A percentile compares a stretch with the other conserved stretches of the same genome.
phyloP scores from a whole-genome alignment of 2,329 filamentous ascomycete species.

The Penicillium capsulatum region DNA sequence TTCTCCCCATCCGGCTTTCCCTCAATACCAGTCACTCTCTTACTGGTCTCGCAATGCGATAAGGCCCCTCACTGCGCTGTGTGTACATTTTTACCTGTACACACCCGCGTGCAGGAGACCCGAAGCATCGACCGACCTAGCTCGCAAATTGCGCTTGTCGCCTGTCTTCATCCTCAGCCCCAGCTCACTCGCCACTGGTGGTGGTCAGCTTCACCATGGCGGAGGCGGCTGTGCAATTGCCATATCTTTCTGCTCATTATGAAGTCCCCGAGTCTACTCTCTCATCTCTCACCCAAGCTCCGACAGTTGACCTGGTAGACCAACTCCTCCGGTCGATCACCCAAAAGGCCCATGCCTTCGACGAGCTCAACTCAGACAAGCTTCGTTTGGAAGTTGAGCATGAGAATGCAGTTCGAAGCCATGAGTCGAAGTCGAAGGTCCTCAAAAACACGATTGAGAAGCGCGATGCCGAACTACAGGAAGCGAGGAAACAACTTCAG shows the following conservation, averaged over 20 bases:
- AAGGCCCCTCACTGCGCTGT: slow-evolving; percentile 16
- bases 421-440: slow-evolving; percentile 75
- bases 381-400: slow-evolving; percentile 86
- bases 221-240: slow-evolving; percentile 53
- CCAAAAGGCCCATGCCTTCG: slow-evolving; percentile 74
- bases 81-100: slow-evolving; percentile 23
- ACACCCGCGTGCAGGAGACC: slow-evolving; percentile 13
- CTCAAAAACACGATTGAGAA: slow-evolving; percentile 80
- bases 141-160: not conserved
- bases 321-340: slow-evolving; percentile 70
- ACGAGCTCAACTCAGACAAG: slow-evolving; percentile 80
- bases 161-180: not conserved
- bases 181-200: not conserved
- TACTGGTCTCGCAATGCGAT: slow-evolving; percentile 18
- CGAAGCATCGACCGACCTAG: not conserved
- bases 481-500: slow-evolving; percentile 73
- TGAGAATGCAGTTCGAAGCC: slow-evolving; percentile 79
- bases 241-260: slow-evolving; percentile 57
- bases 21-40: slow-evolving; percentile 4
- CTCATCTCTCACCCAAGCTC: slow-evolving; percentile 52
- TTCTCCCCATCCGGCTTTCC: slow-evolving; percentile 6
- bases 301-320: slow-evolving; percentile 72
- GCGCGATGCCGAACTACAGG: slow-evolving; percentile 75
- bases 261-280: slow-evolving; percentile 55
- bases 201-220: slow-evolving; percentile 46